Percentiles rank a stretch among this genome's conserved stretches.
phyloP scores from a whole-genome alignment of 2,329 filamentous ascomycete species.

The Diaporthe helianthi region DNA sequence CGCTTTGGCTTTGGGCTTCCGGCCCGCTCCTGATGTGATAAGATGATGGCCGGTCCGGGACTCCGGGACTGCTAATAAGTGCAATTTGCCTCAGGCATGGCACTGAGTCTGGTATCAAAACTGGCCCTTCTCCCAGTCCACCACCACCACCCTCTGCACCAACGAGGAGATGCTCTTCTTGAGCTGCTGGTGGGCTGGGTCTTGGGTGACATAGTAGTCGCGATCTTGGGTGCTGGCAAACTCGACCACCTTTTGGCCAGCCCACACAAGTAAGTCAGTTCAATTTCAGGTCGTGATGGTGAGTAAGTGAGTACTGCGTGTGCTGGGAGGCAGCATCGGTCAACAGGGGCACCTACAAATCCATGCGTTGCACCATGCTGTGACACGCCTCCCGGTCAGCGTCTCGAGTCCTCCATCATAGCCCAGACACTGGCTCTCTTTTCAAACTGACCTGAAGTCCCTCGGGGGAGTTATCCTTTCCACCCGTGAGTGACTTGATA shows the following conservation, averaged over 20 bases:
- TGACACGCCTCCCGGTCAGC: background rate
- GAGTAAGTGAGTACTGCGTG: too few species aligned
- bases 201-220: constrained; percentile 69
- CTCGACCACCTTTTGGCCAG: constrained; percentile 56
- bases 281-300: too few species aligned
- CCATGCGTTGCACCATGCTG: constrained; percentile 10
- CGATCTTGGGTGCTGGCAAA: constrained; percentile 69
- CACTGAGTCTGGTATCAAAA: constrained; percentile 35
- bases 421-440: background rate
- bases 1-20: background rate
- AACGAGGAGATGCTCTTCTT: constrained; percentile 54
- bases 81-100: background rate
- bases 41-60: constrained; percentile 16
- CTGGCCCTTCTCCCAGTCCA: constrained; percentile 61
- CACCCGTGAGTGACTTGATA: constrained; percentile 63
- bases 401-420: too few species aligned
- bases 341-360: constrained; percentile 1
- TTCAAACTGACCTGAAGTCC: constrained; percentile 58
- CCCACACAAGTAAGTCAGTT: background rate
- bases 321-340: too few species aligned
- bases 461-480: constrained; percentile 67
- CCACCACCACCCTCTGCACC: constrained; percentile 59
- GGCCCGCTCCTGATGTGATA: constrained; percentile 7
- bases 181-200: constrained; percentile 68
- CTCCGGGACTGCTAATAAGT: too few species aligned